Base-by-base conservation (phyloP, 148 eudicot genomes). In the Rhododendron vialii region DNA sequence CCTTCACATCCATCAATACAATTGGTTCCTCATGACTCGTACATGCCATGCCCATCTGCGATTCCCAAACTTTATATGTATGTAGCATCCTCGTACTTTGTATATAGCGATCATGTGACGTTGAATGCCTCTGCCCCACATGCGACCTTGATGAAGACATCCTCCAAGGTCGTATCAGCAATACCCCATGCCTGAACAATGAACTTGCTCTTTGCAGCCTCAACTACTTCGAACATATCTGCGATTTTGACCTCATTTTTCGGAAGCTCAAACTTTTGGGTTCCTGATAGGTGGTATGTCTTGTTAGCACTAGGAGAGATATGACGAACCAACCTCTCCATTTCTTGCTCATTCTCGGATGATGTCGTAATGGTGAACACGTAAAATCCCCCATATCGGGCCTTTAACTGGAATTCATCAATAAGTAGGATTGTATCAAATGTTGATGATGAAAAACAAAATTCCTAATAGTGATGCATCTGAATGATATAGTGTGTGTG, bases 61-160 rank as follows among this genome's bases (percentile, higher is more conserved):
- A 30, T 30, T 30, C 30, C 30, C 30, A 30, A 30, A 30, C 30
- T 30, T 30, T 30, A 30, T 30, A 30, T 30, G 0, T 0, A 30
- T 30, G 30, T 30, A 30, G 30, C 30, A 30, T 30, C 30, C 71
- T 63, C 12, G 8, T 8, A 63, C 71, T 63, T n/a, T 63, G n/a
- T 7, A 11, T 36, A 15, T 73, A 14, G 18, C 20, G 41, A 28
- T 73, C 77, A 73, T 7, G 3, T 15, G 41, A 81, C 85, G 74
- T 84, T 89, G 80, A 89, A 80, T 3, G 92, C 82, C 65, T 92
- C 90, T 28, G 95, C 92, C 51, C 86, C 93, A 24, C 87, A 89
- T 36, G 98, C 94, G 80, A 95, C 98, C 89, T 92, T 95, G 83
- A 95, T 92, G 77, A 95, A 94, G 80, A 95, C 98, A 45, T 95